Base-by-base conservation (phyloP, 2,329 filamentous ascomycete species). In the Emergomyces orientalis region DNA sequence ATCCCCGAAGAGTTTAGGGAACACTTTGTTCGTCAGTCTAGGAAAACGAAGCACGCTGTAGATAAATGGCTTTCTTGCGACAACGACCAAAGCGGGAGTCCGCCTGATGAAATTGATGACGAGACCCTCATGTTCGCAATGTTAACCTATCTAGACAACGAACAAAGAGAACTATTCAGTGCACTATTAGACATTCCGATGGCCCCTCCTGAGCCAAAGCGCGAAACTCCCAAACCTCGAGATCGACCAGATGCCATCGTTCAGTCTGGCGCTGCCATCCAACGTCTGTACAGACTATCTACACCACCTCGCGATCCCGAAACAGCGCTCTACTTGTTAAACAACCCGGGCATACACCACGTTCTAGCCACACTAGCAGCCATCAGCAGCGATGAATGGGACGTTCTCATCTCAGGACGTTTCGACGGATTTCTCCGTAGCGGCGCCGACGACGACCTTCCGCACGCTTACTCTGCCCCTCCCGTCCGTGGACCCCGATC, bases 371-470 rank as follows among this genome's bases (percentile, higher is more conserved):
- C 93, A 0, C 82, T 97, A 59, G 87, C 89, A 43, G 90, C 92
- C 60, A 94, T 97, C 69, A 94, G 88, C 71, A 84, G 87, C 56
- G 89, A 90, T n/a, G 93, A 97, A 75, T 97, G 93, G 93, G 93
- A 97, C 66, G 96, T 97, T 62, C 81, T 97, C 14, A 90, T 88
- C 4, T 97, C 93, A 0, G 93, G 93, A 34, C 88, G 93, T 34
- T 97, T 97, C 70, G 92, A 97, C 71, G 93, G 93, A 3, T 97
- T 97, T 76, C 81, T 97, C 25, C 96, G 93, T 86, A 96, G 91
- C 54, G 93, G 93, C 27, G 91, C 90, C 7, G 92, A 97, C 67
- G 80, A 83, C 56, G 56, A 71, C 11, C 70, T 76, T 6, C 65
- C 69, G 8, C 63, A 68, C 51, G 64, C 68, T 8, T 62, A 67